phyloP scores from a whole-genome alignment of 768 basidiomycete species.

The Naganishia vishniacii region DNA sequence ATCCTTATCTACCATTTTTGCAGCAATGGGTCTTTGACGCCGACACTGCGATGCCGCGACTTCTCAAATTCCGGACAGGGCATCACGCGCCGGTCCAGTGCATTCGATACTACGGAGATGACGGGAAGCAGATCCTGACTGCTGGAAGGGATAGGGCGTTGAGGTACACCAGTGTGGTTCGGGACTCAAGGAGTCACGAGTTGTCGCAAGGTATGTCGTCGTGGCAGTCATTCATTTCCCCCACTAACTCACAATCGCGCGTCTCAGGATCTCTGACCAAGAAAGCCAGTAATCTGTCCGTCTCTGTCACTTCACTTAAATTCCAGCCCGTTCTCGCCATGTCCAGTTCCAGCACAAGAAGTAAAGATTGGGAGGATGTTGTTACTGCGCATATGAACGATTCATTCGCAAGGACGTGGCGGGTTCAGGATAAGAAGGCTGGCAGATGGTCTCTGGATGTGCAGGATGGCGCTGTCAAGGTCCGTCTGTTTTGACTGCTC shows the following conservation, averaged over 20 bases:
- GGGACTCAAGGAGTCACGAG: conserved; percentile 91
- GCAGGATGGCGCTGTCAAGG: conserved; percentile 66
- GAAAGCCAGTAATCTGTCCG: conserved; percentile 70
- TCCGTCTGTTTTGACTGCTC: conserved; percentile 41
- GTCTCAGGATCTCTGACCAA: conserved; percentile 68
- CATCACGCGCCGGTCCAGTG: conserved; percentile 85
- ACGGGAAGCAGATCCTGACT: conserved; percentile 88
- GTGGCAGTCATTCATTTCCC: too few species aligned
- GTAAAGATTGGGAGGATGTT: conserved; percentile 97
- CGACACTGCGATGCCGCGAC: conserved; percentile 72
- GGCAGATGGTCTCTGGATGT: conserved; percentile 70
- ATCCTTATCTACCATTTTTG: background rate
- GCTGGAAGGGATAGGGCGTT: conserved; percentile 77
- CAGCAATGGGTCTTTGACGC: conserved; percentile 99
- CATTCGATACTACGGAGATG: conserved; percentile 92
- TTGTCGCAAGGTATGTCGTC: conserved; percentile 69
- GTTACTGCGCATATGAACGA: conserved; percentile 84
- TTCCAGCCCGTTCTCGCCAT: conserved; percentile 73
- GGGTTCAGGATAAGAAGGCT: conserved; percentile 69
- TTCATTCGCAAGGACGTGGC: conserved; percentile 78
- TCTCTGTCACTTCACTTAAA: conserved; percentile 75
- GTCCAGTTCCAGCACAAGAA: conserved; percentile 68
- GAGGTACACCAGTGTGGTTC: conserved; percentile 82
- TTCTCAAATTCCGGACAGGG: conserved; percentile 87
- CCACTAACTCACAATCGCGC: too few species aligned